These are phyloP conservation scores for Sphaerostilbella broomeana DNA, from an alignment of 2,329 filamentous ascomycete genomes.

Conservation along the genomic window DNA sequence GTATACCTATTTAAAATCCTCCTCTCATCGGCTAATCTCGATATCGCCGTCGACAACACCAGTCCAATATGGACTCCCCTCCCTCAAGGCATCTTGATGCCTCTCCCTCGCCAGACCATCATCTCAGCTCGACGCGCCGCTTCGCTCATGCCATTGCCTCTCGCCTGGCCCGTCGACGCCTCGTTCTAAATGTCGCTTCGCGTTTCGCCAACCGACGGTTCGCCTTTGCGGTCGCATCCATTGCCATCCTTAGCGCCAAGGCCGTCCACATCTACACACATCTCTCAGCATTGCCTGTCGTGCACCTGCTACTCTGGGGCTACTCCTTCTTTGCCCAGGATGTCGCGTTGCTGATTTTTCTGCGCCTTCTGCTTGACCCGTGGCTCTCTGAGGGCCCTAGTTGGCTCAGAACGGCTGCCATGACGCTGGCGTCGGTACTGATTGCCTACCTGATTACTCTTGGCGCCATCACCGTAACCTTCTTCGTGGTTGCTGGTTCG, in stretches of 20 bases:
- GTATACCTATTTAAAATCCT: no score
- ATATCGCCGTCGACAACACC: no score
- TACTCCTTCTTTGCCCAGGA: conserved; percentile 23
- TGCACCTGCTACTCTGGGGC: conserved; percentile 18
- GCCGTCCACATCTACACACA: conserved; percentile 20
- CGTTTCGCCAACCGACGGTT: conserved; percentile 13
- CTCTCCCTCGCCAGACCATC: conserved; percentile 2
- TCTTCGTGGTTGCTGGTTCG: conserved; percentile 25
- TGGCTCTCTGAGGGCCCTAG: neutral
- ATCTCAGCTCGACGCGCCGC: conserved; percentile 5
- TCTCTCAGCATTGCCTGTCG: conserved; percentile 14
- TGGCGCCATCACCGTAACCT: conserved; percentile 22
- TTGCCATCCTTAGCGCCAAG: conserved; percentile 19
- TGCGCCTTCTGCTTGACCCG: conserved; percentile 17
- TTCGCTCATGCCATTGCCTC: conserved; percentile 6
- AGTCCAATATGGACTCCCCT: no score
- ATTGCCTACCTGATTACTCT: conserved; percentile 18
- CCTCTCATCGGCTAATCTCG: no score
- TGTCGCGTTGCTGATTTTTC: conserved; percentile 15
- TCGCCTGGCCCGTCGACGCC: conserved; percentile 5
- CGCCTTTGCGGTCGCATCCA: conserved; percentile 17
- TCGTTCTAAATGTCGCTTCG: neutral
- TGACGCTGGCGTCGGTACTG: conserved; percentile 10
- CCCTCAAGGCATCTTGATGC: no score
- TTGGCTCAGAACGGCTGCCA: conserved; percentile 3